These are phyloP conservation scores for Ophiorrhiza pumila DNA, from an alignment of 257 asterid genomes.

Conservation along the genomic window DNA sequence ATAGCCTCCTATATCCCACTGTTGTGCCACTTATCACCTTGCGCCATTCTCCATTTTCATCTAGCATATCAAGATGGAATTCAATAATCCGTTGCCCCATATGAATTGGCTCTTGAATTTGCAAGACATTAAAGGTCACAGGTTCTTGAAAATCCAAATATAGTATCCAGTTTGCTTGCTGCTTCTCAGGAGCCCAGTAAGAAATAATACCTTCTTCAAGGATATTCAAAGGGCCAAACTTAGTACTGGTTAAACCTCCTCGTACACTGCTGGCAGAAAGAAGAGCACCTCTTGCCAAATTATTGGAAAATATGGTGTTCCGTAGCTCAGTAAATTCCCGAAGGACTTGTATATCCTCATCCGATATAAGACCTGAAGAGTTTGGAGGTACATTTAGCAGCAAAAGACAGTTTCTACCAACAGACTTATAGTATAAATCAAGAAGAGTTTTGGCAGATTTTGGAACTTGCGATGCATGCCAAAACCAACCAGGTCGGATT, in stretches of 20 bases:
- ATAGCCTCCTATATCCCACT: conserved; percentile 79
- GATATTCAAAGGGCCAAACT: conserved; percentile 45
- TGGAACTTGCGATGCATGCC: conserved; percentile 85
- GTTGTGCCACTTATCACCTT: conserved; percentile 60
- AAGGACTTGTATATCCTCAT: conserved; percentile 74
- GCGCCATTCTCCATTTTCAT: conserved; percentile 53
- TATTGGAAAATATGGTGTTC: conserved; percentile 54
- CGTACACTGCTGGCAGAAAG: conserved; percentile 70
- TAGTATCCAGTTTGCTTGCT: conserved; percentile 41
- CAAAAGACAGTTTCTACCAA: conserved; percentile 82
- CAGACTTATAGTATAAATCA: conserved; percentile 83
- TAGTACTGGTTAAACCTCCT: conserved; percentile 36
- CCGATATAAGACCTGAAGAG: conserved; percentile 86
- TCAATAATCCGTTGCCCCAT: conserved; percentile 82
- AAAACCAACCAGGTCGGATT: conserved; percentile 91
- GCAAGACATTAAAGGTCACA: conserved; percentile 57
- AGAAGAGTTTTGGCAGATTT: conserved; percentile 77
- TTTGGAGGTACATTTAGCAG: conserved; percentile 91
- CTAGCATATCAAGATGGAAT: conserved; percentile 60
- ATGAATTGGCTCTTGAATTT: conserved; percentile 91
- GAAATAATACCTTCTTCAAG: conserved; percentile 59
- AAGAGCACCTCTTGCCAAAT: conserved; percentile 52
- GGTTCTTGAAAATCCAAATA: conserved; percentile 41
- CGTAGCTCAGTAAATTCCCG: conserved; percentile 63
- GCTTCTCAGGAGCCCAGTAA: conserved; percentile 76